phyloP scores from a whole-genome alignment of 257 asterid genomes.

The Marsdenia floribunda region DNA sequence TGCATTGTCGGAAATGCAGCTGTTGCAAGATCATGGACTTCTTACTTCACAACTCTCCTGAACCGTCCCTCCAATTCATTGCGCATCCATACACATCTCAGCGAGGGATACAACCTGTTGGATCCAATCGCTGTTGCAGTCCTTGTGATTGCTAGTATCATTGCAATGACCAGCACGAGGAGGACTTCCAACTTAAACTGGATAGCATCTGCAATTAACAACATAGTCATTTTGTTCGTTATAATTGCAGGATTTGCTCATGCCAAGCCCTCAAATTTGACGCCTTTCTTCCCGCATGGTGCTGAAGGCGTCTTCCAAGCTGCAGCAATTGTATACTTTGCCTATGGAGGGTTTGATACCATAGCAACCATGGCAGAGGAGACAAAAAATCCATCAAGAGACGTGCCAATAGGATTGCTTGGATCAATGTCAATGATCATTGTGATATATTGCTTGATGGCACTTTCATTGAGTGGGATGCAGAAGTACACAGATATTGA shows the following conservation, averaged over 20 bases:
- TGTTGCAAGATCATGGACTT: constrained; percentile 36
- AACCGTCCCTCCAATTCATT: constrained; percentile 29
- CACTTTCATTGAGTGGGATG: constrained; percentile 28
- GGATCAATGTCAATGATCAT: constrained; percentile 34
- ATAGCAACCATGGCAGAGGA: constrained; percentile 33
- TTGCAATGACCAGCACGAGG: constrained; percentile 23
- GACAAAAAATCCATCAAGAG: constrained; percentile 30
- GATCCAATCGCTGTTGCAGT: constrained; percentile 33
- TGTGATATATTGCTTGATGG: constrained; percentile 27
- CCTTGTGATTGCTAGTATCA: constrained; percentile 13
- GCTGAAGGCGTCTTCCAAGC: constrained; percentile 26
- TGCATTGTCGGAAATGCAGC: constrained; percentile 26
- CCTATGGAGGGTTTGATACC: constrained; percentile 32
- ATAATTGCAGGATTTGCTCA: constrained; percentile 30
- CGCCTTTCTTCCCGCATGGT: constrained; percentile 29
- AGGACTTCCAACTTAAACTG: constrained; percentile 28
- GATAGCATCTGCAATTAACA: constrained; percentile 26
- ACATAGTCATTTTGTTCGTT: constrained; percentile 23
- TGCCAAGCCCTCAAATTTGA: constrained; percentile 24
- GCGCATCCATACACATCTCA: constrained; percentile 21
- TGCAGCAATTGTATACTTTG: constrained; percentile 29
- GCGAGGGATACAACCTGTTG: constrained; percentile 27
- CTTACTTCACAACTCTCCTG: constrained; percentile 30
- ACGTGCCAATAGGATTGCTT: constrained; percentile 30
- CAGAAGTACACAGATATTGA: constrained; percentile 26